A percentile compares a stretch with the other conserved stretches of the same genome.
Evolutionary conservation across 768 basidiomycete genomes (phyloP).

Genomic region (Psilocybe cubensis): DNA sequence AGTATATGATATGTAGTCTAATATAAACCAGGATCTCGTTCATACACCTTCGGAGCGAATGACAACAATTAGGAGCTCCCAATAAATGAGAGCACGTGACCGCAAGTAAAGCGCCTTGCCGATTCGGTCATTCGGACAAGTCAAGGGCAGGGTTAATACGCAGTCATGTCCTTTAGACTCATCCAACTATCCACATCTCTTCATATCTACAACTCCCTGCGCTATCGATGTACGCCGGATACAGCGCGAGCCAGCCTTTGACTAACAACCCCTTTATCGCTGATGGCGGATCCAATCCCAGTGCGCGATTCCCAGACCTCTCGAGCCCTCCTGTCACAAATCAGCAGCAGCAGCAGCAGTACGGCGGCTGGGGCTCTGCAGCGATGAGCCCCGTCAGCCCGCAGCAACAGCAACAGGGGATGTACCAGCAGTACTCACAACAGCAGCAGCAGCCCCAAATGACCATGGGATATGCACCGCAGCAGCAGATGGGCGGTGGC

Average conservation of each 20-base stretch:
- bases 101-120: neutral
- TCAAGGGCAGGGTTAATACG: neutral
- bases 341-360: conserved; percentile 29
- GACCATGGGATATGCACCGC: conserved; percentile 21
- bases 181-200: conserved; percentile 5
- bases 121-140: neutral
- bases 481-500: conserved; percentile 6
- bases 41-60: neutral
- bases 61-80: neutral
- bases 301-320: conserved; percentile 69
- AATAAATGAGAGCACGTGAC: conserved; percentile 4
- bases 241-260: conserved; percentile 38
- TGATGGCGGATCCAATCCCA: conserved; percentile 44
- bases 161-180: neutral
- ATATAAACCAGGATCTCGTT: neutral
- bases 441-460: conserved; percentile 14
- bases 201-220: conserved; percentile 3
- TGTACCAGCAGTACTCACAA: conserved; percentile 40
- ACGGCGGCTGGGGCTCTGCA: conserved; percentile 19
- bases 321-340: conserved; percentile 27
- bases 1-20: conserved; percentile 5
- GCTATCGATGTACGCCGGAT: conserved; percentile 45
- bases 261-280: conserved; percentile 77
- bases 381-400: conserved; percentile 17
- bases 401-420: conserved; percentile 39